Conservation (phyloP, 257 asterid genomes). For the Echium plantagineum region DNA sequence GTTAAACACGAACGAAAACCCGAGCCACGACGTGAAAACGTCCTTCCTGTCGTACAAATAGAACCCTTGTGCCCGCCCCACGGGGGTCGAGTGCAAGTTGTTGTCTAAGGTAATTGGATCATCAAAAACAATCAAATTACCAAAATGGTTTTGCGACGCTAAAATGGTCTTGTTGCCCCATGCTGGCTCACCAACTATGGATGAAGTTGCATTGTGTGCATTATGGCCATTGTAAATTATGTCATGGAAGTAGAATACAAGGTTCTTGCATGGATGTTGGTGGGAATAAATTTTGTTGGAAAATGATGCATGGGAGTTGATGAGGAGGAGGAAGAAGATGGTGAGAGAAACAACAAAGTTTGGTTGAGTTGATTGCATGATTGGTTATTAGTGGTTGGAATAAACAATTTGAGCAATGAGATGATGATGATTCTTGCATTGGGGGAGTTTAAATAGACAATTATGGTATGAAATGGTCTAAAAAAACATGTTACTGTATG, state of each 20-base stretch:
- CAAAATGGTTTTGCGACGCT: slow-evolving; percentile 34
- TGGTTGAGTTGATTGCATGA: slow-evolving; percentile 1
- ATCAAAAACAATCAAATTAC: slow-evolving; percentile 55
- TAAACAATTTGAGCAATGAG: too few relatives aligned
- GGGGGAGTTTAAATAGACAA: too few relatives aligned
- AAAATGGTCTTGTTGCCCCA: slow-evolving; percentile 56
- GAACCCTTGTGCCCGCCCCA: slow-evolving; percentile 76
- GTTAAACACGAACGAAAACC: background rate
- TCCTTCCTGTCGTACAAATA: slow-evolving; percentile 46
- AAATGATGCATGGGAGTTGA: background rate
- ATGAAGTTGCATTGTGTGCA: slow-evolving; percentile 50
- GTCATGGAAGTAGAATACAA: slow-evolving; percentile 65
- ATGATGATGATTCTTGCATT: too few relatives aligned
- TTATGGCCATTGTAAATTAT: slow-evolving; percentile 58
- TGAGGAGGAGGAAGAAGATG: slow-evolving; percentile 2
- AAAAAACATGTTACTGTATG: too few relatives aligned
- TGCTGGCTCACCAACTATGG: slow-evolving; percentile 52
- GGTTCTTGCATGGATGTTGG: slow-evolving; percentile 39
- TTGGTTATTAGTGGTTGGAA: too few relatives aligned
- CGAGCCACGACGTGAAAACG: slow-evolving; percentile 15
- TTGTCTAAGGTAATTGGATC: slow-evolving; percentile 72
- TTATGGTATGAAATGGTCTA: too few relatives aligned
- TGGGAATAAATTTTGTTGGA: background rate
- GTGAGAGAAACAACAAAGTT: slow-evolving; percentile 8
- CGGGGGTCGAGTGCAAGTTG: slow-evolving; percentile 46